Evolutionary conservation across 2,329 filamentous ascomycete species (phyloP).

Genomic region (Verticillium klebahnii): DNA sequence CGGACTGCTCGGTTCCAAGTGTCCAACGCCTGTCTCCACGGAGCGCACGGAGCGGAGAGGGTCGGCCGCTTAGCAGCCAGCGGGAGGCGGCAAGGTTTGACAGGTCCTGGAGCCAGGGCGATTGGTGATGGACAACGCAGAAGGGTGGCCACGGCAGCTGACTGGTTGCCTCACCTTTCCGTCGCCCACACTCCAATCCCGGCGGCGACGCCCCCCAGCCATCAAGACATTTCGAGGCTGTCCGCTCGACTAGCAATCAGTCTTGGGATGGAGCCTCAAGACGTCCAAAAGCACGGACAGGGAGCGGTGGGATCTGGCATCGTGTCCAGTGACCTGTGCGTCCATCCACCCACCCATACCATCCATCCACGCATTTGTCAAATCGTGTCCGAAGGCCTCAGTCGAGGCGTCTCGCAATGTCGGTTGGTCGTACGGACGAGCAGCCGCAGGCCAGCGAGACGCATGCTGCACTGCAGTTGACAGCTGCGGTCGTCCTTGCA

Average conservation of each 20-base stretch:
- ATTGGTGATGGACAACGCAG: not conserved
- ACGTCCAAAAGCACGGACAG: not conserved
- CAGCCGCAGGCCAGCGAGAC: not conserved
- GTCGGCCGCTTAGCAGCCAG: not conserved
- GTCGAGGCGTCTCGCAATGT: not conserved
- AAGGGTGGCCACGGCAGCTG: not conserved
- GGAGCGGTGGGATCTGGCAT: not conserved
- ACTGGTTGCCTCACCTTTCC: conserved; percentile 1
- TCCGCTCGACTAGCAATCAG: not conserved
- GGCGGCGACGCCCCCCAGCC: not conserved
- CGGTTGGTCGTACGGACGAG: not conserved
- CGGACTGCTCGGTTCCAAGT: not conserved
- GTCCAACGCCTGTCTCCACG: not conserved
- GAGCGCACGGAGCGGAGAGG: not conserved
- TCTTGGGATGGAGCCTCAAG: not conserved
- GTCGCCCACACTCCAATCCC: not conserved
- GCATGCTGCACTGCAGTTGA: not conserved
- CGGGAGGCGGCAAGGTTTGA: conserved; percentile 2
- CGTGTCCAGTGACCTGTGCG: not conserved
- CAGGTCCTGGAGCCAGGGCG: conserved; percentile 1
- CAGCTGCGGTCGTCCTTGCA: not conserved
- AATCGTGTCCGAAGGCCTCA: not conserved
- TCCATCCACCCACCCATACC: not conserved
- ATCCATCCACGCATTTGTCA: not conserved
- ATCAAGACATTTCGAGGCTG: not conserved